Base-by-base conservation (phyloP, 352 stramenopile genomes). In the Phytophthora palmivora region DNA sequence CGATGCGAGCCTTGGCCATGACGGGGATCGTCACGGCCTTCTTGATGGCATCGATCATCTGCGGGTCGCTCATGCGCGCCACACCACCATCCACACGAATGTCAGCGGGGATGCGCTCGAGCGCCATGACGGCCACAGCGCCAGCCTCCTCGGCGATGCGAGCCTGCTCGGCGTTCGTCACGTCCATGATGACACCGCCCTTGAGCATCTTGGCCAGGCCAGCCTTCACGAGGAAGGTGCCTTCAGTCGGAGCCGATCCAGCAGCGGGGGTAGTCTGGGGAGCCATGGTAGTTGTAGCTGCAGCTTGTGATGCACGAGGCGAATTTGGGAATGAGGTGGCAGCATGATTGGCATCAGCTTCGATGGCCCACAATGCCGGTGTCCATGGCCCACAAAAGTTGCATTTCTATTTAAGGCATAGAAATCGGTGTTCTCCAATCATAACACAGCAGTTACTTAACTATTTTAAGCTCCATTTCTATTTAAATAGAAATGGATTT, bases 131-230 rank as follows among this genome's bases (percentile, higher is more conserved):
- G 42, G 97, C 97, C 21, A 99, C 96, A 41, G 97, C 97, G 54
- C 97, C 97, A 41, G 96, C 96, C 59, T 97, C 96, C 80, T 99
- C 97, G 18, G 97, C 97, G 69, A 99, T 98, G 56, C 96, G 96
- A 15, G 97, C 92, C 73, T 98, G 86, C 74, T 97, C 92, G 22
- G 82, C 87, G 78, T 94, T 95, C 47, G 87, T 86, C 32, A 98
- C 92, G 63, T 98, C 97, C 94, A 99, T 98, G 79, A 99, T 98
- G n/a, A 99, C 96, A 37, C 96, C 97, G 50, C 97, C 97, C 82
- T 99, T 99, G 67, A 99, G 87, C 97, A 99, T 99, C 79, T 98
- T 96, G 18, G 97, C 97, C 19, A 99, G 84, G 45, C 97, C 97
- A 56, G 94, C 87, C 77, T 99, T 99, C 19, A 99, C 96, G 44